Percentiles rank a stretch among this genome's conserved stretches.
Conservation (phyloP, 2,329 filamentous ascomycete species). For the Magnaporthiopsis poae region DNA sequence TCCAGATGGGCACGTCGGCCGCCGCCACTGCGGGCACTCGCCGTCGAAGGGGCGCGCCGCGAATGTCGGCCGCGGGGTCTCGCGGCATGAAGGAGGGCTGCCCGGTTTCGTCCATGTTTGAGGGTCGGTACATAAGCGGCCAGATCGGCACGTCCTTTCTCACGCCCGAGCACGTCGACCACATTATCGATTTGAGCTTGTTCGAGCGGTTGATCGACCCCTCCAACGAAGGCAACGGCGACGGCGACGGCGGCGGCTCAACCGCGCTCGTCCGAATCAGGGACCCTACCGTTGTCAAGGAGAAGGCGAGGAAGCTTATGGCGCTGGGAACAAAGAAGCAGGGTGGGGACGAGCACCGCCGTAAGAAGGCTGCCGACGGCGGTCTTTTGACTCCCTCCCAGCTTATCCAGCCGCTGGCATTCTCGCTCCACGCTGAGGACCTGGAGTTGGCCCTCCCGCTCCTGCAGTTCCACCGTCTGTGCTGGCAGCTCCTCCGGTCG, state of each 20-base stretch:
- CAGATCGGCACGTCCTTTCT: not conserved
- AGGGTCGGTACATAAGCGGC: slow-evolving; percentile 19
- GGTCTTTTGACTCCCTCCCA: slow-evolving; percentile 14
- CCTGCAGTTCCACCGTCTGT: slow-evolving; percentile 27
- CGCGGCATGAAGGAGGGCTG: slow-evolving; percentile 22
- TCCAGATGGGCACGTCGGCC: slow-evolving; percentile 28
- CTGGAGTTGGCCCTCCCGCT: slow-evolving; percentile 31
- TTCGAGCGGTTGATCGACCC: slow-evolving; percentile 13
- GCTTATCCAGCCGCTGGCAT: slow-evolving; percentile 23
- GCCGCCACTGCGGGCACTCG: slow-evolving; percentile 11
- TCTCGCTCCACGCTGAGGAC: slow-evolving; percentile 27
- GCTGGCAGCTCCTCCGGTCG: slow-evolving; percentile 28
- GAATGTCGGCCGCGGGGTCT: slow-evolving; percentile 20
- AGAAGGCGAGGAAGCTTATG: not conserved
- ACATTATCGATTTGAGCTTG: slow-evolving; percentile 24
- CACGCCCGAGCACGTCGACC: slow-evolving; percentile 17
- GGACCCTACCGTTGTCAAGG: slow-evolving; percentile 1
- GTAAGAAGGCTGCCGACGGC: slow-evolving; percentile 11
- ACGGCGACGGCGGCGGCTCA: no score
- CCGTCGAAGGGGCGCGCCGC: slow-evolving; percentile 12
- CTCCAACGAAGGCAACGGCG: not conserved
- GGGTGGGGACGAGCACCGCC: slow-evolving; percentile 5
- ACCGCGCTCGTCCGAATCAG: not conserved
- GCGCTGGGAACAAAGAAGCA: not conserved
- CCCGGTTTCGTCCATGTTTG: slow-evolving; percentile 28